Evolutionary conservation across 192 early-diverging fungal genomes (phyloP).

Genomic region (Coemansia asiatica): DNA sequence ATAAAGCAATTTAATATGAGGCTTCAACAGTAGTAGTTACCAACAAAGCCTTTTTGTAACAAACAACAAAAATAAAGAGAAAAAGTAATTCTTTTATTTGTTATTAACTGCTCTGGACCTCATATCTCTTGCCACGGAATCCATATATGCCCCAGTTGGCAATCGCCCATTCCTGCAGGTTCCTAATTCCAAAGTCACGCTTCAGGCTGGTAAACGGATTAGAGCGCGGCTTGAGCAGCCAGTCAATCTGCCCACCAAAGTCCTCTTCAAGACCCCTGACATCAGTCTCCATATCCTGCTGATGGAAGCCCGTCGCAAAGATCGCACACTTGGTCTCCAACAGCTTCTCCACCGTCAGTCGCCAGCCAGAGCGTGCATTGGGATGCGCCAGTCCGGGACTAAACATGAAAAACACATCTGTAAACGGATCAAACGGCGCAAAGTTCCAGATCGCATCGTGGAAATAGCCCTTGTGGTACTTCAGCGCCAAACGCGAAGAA

Average conservation of each 20-base stretch:
- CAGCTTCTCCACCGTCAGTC: conserved; percentile 63
- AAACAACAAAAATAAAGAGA: too few relatives aligned
- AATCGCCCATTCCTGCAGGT: conserved; percentile 68
- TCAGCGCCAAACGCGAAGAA: conserved; percentile 62
- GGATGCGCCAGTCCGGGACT: conserved; percentile 72
- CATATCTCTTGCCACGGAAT: conserved; percentile 78
- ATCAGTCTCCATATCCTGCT: conserved; percentile 64
- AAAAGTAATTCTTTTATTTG: too few relatives aligned
- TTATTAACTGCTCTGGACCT: conserved; percentile 54
- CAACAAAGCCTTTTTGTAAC: not conserved
- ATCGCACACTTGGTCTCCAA: conserved; percentile 77
- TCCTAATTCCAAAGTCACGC: conserved; percentile 69
- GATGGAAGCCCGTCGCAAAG: conserved; percentile 76
- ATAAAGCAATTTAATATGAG: not conserved
- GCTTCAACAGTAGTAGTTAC: not conserved
- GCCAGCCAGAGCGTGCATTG: conserved; percentile 62
- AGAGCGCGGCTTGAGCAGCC: conserved; percentile 66
- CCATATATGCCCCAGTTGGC: conserved; percentile 82
- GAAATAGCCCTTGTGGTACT: conserved; percentile 67
- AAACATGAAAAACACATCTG: conserved; percentile 77
- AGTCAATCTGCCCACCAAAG: conserved; percentile 65
- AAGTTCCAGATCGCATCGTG: conserved; percentile 60
- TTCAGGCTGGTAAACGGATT: conserved; percentile 72
- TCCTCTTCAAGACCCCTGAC: conserved; percentile 60
- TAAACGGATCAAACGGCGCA: conserved; percentile 75